phyloP scores from a whole-genome alignment of 2,329 filamentous ascomycete genomes.

The Orbilia oligospora region DNA sequence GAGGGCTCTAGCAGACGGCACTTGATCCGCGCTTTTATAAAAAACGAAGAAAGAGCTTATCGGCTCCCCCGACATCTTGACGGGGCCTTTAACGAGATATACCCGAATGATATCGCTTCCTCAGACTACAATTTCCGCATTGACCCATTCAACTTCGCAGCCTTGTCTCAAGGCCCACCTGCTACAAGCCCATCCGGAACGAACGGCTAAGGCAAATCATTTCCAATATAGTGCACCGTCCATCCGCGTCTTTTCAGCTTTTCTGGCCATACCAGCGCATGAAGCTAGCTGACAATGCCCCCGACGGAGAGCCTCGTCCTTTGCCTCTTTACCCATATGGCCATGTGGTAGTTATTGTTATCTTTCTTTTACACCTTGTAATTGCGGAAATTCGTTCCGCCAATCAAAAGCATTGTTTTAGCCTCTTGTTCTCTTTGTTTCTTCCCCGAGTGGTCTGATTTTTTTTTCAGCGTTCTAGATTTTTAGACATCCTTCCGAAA shows the following conservation, averaged over 20 bases:
- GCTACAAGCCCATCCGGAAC: slow-evolving; percentile 52
- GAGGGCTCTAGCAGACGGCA: slow-evolving; percentile 65
- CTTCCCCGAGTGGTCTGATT: slow-evolving; percentile 1
- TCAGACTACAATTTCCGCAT: slow-evolving; percentile 73
- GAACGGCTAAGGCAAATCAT: slow-evolving; percentile 37
- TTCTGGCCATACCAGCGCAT: slow-evolving; percentile 16
- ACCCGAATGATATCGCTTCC: slow-evolving; percentile 69
- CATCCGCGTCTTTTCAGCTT: slow-evolving; percentile 18
- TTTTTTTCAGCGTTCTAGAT: slow-evolving; percentile 25
- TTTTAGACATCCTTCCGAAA: slow-evolving; percentile 13
- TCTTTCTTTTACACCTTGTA: slow-evolving; percentile 20
- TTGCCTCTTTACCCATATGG: neutral
- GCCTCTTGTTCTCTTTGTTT: slow-evolving; percentile 10
- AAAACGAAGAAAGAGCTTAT: slow-evolving; percentile 68
- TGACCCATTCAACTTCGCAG: slow-evolving; percentile 68
- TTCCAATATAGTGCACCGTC: slow-evolving; percentile 14
- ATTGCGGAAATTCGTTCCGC: slow-evolving; percentile 11
- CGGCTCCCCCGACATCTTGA: slow-evolving; percentile 66
- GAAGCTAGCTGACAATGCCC: slow-evolving; percentile 6
- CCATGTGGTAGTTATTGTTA: neutral
- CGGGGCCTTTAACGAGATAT: slow-evolving; percentile 72
- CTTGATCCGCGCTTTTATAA: slow-evolving; percentile 69
- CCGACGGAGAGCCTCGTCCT: slow-evolving; percentile 1
- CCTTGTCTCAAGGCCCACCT: slow-evolving; percentile 51
- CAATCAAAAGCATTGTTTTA: slow-evolving; percentile 32